Evolutionary conservation across 1,284 basidiomycete species (phyloP).

Genomic region (Ceratobasidium papillatum): DNA sequence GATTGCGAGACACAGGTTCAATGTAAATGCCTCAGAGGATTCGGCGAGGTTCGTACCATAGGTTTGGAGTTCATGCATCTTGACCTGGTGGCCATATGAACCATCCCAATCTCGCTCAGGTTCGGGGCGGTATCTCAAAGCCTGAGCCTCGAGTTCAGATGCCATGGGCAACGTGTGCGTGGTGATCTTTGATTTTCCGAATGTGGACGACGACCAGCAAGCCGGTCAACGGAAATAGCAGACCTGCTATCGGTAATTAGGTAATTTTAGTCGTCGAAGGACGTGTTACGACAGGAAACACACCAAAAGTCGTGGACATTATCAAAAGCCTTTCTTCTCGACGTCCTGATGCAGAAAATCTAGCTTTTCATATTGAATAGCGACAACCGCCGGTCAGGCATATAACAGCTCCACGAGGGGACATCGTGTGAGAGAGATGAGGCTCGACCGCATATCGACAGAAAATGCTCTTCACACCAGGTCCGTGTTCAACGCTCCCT

Average conservation of each 20-base stretch:
- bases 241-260: slow-evolving; percentile 14
- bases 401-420: slow-evolving; percentile 33
- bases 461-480: slow-evolving; percentile 30
- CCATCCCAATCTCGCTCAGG: slow-evolving; percentile 35
- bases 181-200: slow-evolving; percentile 39
- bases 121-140: slow-evolving; percentile 40
- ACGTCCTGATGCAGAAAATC: slow-evolving; percentile 1
- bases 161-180: slow-evolving; percentile 35
- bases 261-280: slow-evolving; percentile 32
- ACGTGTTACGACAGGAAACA: slow-evolving; percentile 11
- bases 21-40: slow-evolving; percentile 19
- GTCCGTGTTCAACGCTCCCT: slow-evolving; percentile 4
- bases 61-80: slow-evolving; percentile 36
- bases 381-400: slow-evolving; percentile 16
- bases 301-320: slow-evolving; percentile 24
- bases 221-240: slow-evolving; percentile 14
- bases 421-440: slow-evolving; percentile 20
- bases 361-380: slow-evolving; percentile 18
- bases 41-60: slow-evolving; percentile 31
- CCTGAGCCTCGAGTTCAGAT: slow-evolving; percentile 37
- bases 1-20: slow-evolving; percentile 39
- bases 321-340: slow-evolving; percentile 18
- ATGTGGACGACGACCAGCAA: background rate
- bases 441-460: slow-evolving; percentile 27
- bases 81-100: slow-evolving; percentile 31